Evolutionary conservation across 2,329 filamentous ascomycete species (phyloP), one percentile per base, ranked within the genome.

Genomic region (Xylariaceae sp.): DNA sequence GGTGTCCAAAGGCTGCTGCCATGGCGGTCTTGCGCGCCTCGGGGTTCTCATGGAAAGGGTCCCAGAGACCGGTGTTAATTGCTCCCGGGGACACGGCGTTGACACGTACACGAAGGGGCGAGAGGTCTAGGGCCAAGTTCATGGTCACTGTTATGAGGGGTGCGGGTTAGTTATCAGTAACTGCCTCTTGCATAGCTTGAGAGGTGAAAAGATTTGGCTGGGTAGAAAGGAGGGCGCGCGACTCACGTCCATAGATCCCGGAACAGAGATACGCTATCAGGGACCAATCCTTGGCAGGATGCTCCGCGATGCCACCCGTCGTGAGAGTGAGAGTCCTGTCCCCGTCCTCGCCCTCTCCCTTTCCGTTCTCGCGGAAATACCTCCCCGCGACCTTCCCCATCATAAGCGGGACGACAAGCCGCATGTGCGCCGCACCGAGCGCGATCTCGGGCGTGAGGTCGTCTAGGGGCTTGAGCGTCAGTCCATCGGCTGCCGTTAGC

Each of bases 351-450:
- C 27, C 40, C 6, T 2, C 11, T 6, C 44, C 46, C 21, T 48
- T 48, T n/a, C 6, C 8, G 16, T 53, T 47, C 6, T 40, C 37
- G 5, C 55, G 47, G 6, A 69, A 58, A 42, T 62, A 56, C 2
- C 55, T 53, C 45, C 48, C 44, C 5, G 58, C 62, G 1, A 60
- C 52, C 47, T 69, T 69, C 42, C 58, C 65, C 4, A 67, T 34
- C 39, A 67, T 45, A n/a, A 63, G n/a, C 1, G 65, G 62, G n/a
- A 60, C 60, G 12, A 59, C 41, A 41, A 64, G 49, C 6, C 64
- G 62, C 52, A 68, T 56, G 25, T 64, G 64, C 38, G 54, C 46
- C 0, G 48, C 60, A 23, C 37, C 22, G 2, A 47, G 47, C 37
- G 66, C 56, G 22, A 37, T 38, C 2, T 58, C 63, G n/a, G 53